Evolutionary conservation across 305 asterid genomes (phyloP), one percentile per base, ranked within the genome.

Genomic region (Fraxinus velutina): DNA sequence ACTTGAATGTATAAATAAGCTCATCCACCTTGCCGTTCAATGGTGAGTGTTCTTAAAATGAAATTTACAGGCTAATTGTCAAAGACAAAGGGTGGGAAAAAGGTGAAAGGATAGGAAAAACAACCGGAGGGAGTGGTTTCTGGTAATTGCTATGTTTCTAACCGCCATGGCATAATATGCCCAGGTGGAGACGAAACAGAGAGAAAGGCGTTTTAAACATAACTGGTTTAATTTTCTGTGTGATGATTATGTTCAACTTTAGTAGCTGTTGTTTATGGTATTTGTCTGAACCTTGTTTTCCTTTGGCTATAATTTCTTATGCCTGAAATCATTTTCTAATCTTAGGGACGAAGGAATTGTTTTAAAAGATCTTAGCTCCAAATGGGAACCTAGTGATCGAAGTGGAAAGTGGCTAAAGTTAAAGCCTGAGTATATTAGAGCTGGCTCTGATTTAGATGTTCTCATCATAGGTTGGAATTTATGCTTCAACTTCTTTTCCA

Each of bases 301-400:
- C 75, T 34, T 68, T 52, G n/a, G 50, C 78, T 68, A 71, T 85
- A 80, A 76, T 71, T 83, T 80, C 79, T 86, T 76, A 81, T 80
- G 57, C 78, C n/a, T 78, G 74, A 75, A 77, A 32, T 39, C 57
- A 66, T 52, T 80, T 80, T 81, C 73, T 64, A 29, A 73, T 85
- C 60, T 79, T 82, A 95, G 99, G 88, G 98, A 95, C 83, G 99
- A 95, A 88, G 99, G 99, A 75, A 86, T 95, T 77, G 92, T 95
- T 77, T 66, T 95, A 85, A 95, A 95, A 91, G 97, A 95, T 89
- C 93, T 95, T 77, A 85, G 83, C 84, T 95, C 99, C 81, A 93
- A 93, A 88, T 95, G 99, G 99, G 99, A 95, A 82, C 99, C 99
- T 60, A 88, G 98, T 85, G 99, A 95, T 87, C 92, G 99, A 76